These are phyloP conservation scores for Orychophragmus violaceus DNA, from an alignment of 345 rosid genomes.

Conservation along the genomic window DNA sequence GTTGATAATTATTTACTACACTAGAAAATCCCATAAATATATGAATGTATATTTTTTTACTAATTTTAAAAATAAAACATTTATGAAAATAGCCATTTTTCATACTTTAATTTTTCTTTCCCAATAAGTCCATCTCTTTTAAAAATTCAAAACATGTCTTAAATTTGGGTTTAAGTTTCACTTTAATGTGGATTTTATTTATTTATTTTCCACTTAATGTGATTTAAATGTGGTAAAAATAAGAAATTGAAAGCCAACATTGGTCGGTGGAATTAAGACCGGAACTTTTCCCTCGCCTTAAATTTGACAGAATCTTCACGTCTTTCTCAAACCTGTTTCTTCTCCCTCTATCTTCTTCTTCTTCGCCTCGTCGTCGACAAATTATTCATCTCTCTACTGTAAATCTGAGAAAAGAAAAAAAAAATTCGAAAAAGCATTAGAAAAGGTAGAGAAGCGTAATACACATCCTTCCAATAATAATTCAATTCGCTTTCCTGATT, in stretches of 20 bases:
- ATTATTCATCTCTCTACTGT: conserved; percentile 23
- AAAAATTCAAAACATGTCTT: not conserved
- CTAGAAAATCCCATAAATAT: no score
- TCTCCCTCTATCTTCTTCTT: not conserved
- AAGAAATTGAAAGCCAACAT: conserved; percentile 8
- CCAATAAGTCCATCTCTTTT: not conserved
- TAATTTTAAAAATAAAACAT: not conserved
- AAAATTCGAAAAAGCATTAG: conserved; percentile 18
- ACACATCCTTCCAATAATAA: conserved; percentile 14
- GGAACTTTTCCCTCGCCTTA: conserved; percentile 10
- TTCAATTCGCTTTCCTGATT: conserved; percentile 4
- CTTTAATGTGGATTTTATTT: not conserved
- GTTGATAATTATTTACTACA: no score
- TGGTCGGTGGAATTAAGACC: conserved; percentile 31
- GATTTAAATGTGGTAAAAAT: not conserved
- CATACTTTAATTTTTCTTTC: not conserved
- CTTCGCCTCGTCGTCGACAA: conserved; percentile 1
- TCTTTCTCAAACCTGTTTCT: conserved; percentile 16
- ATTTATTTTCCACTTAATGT: no score
- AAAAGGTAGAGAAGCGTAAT: conserved; percentile 10
- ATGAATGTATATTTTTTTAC: no score
- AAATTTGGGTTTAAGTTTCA: no score
- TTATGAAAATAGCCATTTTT: not conserved
- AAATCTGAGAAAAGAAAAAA: not conserved
- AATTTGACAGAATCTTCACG: conserved; percentile 18